Evolutionary conservation across 78 protist genomes (phyloP).

Genomic region (Monosiga brevicollis): DNA sequence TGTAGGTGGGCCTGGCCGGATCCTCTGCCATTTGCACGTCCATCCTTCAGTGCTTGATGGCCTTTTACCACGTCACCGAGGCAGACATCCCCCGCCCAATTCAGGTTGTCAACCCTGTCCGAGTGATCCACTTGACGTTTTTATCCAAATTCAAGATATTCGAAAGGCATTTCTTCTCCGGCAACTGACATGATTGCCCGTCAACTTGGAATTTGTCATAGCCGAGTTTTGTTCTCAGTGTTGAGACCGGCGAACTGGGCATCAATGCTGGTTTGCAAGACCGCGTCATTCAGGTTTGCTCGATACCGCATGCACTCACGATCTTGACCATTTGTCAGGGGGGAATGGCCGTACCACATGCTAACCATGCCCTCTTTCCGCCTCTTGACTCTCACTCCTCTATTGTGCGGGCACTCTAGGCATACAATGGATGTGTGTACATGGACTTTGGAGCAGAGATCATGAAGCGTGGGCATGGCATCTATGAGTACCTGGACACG

Average conservation of each 20-base stretch:
- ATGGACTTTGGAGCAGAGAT: slow-evolving; percentile 16
- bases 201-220: too few species aligned
- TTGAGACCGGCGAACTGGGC: slow-evolving; percentile 23
- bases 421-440: slow-evolving; percentile 15
- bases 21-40: slow-evolving; percentile 20
- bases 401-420: too few species aligned
- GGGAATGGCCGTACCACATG: too few species aligned
- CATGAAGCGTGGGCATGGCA: slow-evolving; percentile 22
- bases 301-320: too few species aligned
- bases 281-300: slow-evolving; percentile 32
- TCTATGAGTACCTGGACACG: background rate
- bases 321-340: too few species aligned
- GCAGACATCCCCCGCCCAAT: slow-evolving; percentile 1
- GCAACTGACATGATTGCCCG: too few species aligned
- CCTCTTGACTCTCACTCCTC: too few species aligned
- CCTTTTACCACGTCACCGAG: slow-evolving; percentile 3
- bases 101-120: background rate
- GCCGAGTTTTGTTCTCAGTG: slow-evolving; percentile 8
- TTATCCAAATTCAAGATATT: too few species aligned
- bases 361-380: too few species aligned
- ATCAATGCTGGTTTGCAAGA: slow-evolving; percentile 39
- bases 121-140: too few species aligned
- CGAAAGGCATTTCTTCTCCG: too few species aligned
- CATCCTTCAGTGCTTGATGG: background rate
- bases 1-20: slow-evolving; percentile 33